Percentiles rank a stretch among this genome's conserved stretches.
Evolutionary conservation across 1,139 yeast genomes (phyloP).

Genomic region (Taiozyma sp.): DNA sequence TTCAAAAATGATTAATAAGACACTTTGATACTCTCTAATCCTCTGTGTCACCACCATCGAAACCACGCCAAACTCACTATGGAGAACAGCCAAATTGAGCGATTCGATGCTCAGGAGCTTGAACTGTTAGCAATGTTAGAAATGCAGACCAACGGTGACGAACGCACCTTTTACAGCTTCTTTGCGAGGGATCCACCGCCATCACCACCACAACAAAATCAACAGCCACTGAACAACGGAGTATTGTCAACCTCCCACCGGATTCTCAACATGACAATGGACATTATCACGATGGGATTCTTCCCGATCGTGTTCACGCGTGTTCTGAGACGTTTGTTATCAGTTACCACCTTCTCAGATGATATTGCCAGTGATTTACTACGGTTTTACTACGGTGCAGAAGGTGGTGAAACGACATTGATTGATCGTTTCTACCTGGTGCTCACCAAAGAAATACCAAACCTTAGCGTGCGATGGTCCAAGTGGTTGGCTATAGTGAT

Average conservation of each 20-base stretch:
- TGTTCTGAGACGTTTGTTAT: conserved; percentile 10
- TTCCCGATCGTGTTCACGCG: conserved; percentile 13
- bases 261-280: not conserved
- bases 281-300: conserved; percentile 7
- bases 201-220: not conserved
- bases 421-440: conserved; percentile 23
- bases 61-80: not conserved
- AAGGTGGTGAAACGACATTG: conserved; percentile 18
- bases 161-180: not conserved
- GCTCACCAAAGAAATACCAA: conserved; percentile 20
- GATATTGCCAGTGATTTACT: conserved; percentile 17
- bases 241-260: not conserved
- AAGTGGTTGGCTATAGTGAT: conserved; percentile 15
- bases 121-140: not conserved
- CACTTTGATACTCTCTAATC: not conserved
- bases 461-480: conserved; percentile 11
- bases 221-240: not conserved
- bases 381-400: conserved; percentile 5
- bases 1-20: not conserved
- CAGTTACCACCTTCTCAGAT: conserved; percentile 16
- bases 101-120: not conserved
- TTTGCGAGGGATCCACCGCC: not conserved
- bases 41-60: not conserved
- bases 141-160: not conserved
- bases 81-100: not conserved